Base-by-base conservation (phyloP, 345 rosid genomes). In the Cochlearia excelsa region DNA sequence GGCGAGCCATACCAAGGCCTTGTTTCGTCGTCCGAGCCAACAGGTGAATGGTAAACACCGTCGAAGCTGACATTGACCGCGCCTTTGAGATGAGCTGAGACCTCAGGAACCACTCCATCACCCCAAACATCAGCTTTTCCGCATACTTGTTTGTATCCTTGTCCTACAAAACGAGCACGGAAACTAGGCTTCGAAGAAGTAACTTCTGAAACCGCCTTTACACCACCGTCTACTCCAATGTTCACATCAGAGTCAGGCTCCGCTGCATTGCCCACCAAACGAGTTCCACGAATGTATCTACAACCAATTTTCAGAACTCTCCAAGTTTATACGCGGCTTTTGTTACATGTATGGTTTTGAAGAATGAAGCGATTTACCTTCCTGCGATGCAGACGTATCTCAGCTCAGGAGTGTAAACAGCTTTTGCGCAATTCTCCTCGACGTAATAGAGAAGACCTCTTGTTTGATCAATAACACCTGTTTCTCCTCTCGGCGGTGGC, bases 1-100 rank as follows among this genome's bases (percentile, higher is more conserved):
- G 98, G 84, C 52, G 98, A 86, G 34, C 98, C 96, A 65, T 92
- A 86, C 98, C 98, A 88, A 1, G 88, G 96, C 61, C 93, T 85
- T 6, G 55, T 69, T 29, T 6, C 55, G 48, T 84, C 86, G 9
- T 88, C 89, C 3, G 98, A 88, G 28, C 95, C 98, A 23, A 88
- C 93, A 0, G 98, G 98, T 0, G 98, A 92, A 62, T 88, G 96
- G 74, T 88, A 86, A 39, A 92, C 87, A 47, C 90, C 89, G 9
- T 86, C 84, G 49, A 88, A 72, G 78, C 82, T 86, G 45, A 88
- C 56, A 59, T 92, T 88, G 1, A 84, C 79, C 6, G 96, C 95
- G 23, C 96, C 96, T 4, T 84, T 86, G 38, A 88, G 71, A 71
- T 92, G 86, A 2, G 96, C 96, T 11, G 96, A 83, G 57, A 60